Conservation (phyloP, 257 asterid genomes). For the Solanum sejunctum region DNA sequence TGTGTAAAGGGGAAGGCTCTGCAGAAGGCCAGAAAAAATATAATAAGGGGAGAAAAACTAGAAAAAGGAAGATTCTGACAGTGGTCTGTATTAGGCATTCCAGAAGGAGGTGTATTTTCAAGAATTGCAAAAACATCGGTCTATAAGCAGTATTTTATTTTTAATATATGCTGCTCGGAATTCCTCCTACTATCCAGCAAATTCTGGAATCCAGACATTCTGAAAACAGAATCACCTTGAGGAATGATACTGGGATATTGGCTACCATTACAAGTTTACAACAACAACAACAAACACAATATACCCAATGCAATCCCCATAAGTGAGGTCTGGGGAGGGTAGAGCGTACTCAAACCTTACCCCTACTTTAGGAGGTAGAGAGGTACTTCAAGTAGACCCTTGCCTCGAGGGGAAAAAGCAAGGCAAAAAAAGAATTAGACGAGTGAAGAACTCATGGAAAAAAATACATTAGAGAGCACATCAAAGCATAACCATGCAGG, state of each 20-base stretch:
- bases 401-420: neutral
- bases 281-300: neutral
- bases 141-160: neutral
- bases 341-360: neutral
- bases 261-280: neutral
- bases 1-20: constrained; percentile 94
- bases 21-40: constrained; percentile 4
- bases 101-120: neutral
- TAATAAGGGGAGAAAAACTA: neutral
- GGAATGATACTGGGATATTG: neutral
- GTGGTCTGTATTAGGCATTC: neutral
- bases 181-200: neutral
- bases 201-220: neutral
- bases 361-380: neutral
- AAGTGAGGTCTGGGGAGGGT: neutral
- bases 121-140: neutral
- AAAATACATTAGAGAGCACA: neutral
- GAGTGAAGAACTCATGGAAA: neutral
- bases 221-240: neutral
- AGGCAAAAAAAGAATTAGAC: neutral
- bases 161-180: neutral
- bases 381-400: neutral
- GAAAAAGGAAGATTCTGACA: neutral
- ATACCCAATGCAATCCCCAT: neutral
- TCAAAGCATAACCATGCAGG: neutral